Evolutionary conservation across 768 basidiomycete species (phyloP).

Genomic region (Daedalea quercina): DNA sequence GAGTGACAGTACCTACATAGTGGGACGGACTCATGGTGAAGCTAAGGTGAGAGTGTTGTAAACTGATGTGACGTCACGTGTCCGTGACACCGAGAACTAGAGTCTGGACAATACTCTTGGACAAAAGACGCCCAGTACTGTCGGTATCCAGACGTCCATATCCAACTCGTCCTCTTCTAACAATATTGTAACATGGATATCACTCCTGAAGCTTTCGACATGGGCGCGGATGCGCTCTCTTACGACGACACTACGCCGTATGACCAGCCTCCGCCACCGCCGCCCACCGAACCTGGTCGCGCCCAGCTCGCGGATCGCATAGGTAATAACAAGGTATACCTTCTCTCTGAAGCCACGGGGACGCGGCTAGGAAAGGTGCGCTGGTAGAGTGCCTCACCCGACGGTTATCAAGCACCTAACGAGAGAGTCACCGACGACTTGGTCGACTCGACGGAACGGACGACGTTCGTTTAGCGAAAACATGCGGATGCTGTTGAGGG

Average conservation of each 20-base stretch:
- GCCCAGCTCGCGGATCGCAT: conserved; percentile 58
- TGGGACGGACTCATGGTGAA: too few relatives aligned
- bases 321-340: conserved; percentile 66
- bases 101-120: too few relatives aligned
- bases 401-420: conserved; percentile 38
- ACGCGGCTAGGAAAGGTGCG: conserved; percentile 69
- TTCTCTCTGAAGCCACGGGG: conserved; percentile 62
- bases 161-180: too few relatives aligned
- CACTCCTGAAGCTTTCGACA: conserved; percentile 25
- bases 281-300: conserved; percentile 21
- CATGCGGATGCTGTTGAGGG: conserved; percentile 34
- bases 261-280: conserved; percentile 50
- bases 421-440: conserved; percentile 19
- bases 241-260: conserved; percentile 52
- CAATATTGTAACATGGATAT: conserved; percentile 37
- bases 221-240: conserved; percentile 26
- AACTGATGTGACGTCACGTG: too few relatives aligned
- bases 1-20: too few relatives aligned
- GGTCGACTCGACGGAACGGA: conserved; percentile 6
- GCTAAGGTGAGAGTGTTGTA: too few relatives aligned
- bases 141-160: too few relatives aligned
- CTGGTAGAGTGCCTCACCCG: conserved; percentile 34
- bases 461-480: conserved; percentile 34
- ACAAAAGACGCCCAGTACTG: too few relatives aligned
- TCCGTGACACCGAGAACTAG: too few relatives aligned